Conservation (phyloP, 768 basidiomycete genomes). For the Rhizopogon vesiculosus region DNA sequence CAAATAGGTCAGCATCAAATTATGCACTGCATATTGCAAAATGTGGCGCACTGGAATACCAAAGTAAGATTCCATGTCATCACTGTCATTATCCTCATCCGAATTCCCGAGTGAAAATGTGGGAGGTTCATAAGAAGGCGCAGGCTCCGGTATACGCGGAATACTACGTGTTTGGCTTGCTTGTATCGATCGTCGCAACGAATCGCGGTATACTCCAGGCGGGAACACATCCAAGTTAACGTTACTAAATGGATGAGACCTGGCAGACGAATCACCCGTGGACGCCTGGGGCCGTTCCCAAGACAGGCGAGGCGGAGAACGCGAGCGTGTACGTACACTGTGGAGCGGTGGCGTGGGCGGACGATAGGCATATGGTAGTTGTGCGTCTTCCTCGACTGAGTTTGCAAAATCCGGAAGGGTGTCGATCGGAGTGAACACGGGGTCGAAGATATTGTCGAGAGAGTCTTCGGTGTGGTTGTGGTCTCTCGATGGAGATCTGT, state of each 20-base stretch:
- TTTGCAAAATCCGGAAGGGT: background rate
- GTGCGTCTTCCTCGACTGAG: background rate
- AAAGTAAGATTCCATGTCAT: slow-evolving; percentile 1
- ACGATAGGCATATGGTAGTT: background rate
- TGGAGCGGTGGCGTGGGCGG: background rate
- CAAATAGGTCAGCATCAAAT: background rate
- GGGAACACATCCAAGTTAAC: slow-evolving; percentile 27
- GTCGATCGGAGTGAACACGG: background rate
- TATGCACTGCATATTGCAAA: background rate
- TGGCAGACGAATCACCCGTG: slow-evolving; percentile 1
- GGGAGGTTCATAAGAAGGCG: background rate
- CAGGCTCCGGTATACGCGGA: background rate
- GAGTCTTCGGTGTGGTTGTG: background rate
- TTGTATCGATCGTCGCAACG: slow-evolving; percentile 11
- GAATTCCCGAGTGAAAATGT: background rate
- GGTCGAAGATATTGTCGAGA: background rate
- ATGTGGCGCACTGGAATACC: background rate
- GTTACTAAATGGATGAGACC: slow-evolving; percentile 23
- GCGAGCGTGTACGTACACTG: background rate
- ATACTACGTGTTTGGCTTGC: slow-evolving; percentile 15
- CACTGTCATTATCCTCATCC: slow-evolving; percentile 1
- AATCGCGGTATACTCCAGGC: slow-evolving; percentile 28
- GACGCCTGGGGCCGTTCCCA: background rate
- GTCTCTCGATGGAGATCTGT: background rate
- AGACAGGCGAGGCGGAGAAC: background rate